Evolutionary conservation across 1,284 basidiomycete species (phyloP).

Genomic region (Puccinia polysora): DNA sequence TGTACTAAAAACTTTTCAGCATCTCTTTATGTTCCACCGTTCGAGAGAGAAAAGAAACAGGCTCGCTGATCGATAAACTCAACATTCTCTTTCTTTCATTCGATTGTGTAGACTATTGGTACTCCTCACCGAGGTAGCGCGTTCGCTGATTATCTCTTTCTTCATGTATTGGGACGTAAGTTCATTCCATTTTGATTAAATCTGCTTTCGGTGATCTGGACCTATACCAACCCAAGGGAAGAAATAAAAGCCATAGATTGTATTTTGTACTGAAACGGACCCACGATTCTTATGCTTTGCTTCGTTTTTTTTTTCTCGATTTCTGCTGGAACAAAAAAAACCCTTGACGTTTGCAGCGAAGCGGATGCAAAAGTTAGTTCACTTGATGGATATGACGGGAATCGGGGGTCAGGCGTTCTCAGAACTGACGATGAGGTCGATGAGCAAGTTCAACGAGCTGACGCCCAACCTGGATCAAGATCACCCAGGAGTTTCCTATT

Average conservation of each 20-base stretch:
- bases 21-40: background rate
- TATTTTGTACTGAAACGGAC: no score
- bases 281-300: no score
- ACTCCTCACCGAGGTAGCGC: conserved; percentile 87
- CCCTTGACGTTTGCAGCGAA: conserved; percentile 51
- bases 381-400: conserved; percentile 67
- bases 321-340: conserved; percentile 51
- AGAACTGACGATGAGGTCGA: conserved; percentile 74
- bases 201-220: no score
- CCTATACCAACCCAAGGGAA: no score
- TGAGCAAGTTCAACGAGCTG: conserved; percentile 79
- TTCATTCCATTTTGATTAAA: conserved; percentile 49
- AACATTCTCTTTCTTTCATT: background rate
- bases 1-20: background rate
- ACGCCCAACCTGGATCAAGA: conserved; percentile 70
- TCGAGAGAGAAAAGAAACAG: no score
- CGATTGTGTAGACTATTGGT: conserved; percentile 63
- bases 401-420: conserved; percentile 88
- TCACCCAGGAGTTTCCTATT: conserved; percentile 80
- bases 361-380: conserved; percentile 55
- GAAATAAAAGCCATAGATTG: no score
- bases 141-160: conserved; percentile 86
- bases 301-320: conserved; percentile 45
- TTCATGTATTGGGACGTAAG: conserved; percentile 65
- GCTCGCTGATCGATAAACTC: background rate